Evolutionary conservation across 306 rosid species (phyloP), one percentile per base, ranked within the genome.

Genomic region (Acacia crassicarpa): DNA sequence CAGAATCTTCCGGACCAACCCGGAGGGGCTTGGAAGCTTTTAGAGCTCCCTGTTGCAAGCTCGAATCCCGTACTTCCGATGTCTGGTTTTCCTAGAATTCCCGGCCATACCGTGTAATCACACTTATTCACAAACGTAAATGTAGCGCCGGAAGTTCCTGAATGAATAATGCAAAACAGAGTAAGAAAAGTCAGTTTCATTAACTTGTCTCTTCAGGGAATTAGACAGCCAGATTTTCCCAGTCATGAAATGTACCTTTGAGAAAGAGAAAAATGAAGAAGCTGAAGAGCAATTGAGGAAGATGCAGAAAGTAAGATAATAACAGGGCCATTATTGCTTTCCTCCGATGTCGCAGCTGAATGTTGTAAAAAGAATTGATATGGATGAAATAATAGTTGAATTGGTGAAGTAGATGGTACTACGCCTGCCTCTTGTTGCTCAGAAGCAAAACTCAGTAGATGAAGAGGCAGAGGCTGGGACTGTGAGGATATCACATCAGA

Each of bases 1-100:
- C 99, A 95, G 86, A 95, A 93, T 4, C 98, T 86, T 9, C 99
- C 98, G 14, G 99, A 95, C 99, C 99, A 95, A 3, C 94, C 96
- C 0, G 94, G 75, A 3, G 97, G 91, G 5, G 96, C 97, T n/a
- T 89, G 93, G 82, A 92, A 90, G 62, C 81, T 72, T 43, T 74
- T 89, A 14, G 97, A 86, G 48, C 17, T 49, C 20, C 89, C 91
- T n/a, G 85, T 81, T 2, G 81, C 0, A 10, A 95, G 91, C 72
- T 90, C 88, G 62, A 95, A 95, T 16, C 99, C 98, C 0, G 99
- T 93, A 81, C 86, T 86, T 69, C 89, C 98, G 8, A 95, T 70
- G 67, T 85, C 89, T 0, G 96, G 90, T 54, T 80, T 92, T 7
- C 99, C 99, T 2, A 89, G 83, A 72, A 93, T 91, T 38, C 99